Base-by-base conservation (phyloP, 345 rosid species). In the Lepidium didymum region DNA sequence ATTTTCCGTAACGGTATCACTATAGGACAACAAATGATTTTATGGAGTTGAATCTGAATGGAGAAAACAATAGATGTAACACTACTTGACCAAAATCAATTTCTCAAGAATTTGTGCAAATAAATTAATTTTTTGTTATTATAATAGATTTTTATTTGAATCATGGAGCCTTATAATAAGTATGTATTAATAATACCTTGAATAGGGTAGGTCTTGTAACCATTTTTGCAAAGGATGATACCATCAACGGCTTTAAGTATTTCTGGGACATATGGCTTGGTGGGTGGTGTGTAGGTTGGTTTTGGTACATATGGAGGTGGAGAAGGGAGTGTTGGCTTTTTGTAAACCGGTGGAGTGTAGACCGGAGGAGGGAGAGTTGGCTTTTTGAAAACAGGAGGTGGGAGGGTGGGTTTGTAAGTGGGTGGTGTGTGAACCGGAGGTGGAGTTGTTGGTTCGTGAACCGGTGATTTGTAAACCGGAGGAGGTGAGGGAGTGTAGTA, bases 221-320 rank as follows among this genome's bases (percentile, higher is more conserved):
- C 83, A 8, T 77, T 71, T 77, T 78, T 81, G 55, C 91, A 88
- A 23, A 81, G 77, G 63, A 81, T 75, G 73, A 81, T 67, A 8
- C 95, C 91, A 74, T 81, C 78, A 74, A 84, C 70, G 43, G 59
- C 69, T 31, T 59, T 38, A 54, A 44, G 38, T 25, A 74, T 53
- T 69, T 74, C 68, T 44, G 77, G 73, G 10, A 58, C 47, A 36
- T 73, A 58, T 42, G 73, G 68, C 5, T 73, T 73, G 29, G 67
- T 8, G 43, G 73, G 47, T 65, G 68, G 49, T 42, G 33, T 3
- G 71, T 73, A 73, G 15, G 72, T 57, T 50, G 62, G 62, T 58
- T 73, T 66, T 33, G 77, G 72, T 13, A 42, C 55, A 41, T 73
- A 64, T 47, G 77, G 58, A 38, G 65, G 66, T 14, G 73, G 75